Base-by-base conservation (phyloP, 805 yeast species). In the Metschnikowia koreensis region DNA sequence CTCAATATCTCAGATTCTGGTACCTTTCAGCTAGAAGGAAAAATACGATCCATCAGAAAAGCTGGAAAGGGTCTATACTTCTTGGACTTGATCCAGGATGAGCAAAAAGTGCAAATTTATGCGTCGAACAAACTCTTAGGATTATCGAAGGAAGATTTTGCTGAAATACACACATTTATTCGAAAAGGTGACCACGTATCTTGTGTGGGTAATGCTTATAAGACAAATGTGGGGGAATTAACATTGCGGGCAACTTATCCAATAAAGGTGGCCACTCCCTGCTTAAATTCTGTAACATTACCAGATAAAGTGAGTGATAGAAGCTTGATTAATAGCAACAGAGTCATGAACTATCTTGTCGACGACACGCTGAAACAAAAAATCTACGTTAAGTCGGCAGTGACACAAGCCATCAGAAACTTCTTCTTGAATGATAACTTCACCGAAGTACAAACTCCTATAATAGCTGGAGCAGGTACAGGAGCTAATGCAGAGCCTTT, bases 401-500 rank as follows among this genome's bases (percentile, higher is more conserved):
- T 91, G 1, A 73, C 85, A 1, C 71, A 74, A 10, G 64, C 76
- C 1, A 72, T 93, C 4, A 70, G 97, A 22, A 55, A 62, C 1
- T 91, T 81, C 59, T 75, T 93, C 17, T 74, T 76, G 39, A 59
- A 62, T 0, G 68, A 71, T 22, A 82, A 74, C 1, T 94, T 91
- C 58, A 55, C 88, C 2, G 97, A 91, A 65, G 96, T 94, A 0
- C 87, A 86, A 47, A 94, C 99, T 0, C 99, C 99, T 0, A 80
- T 91, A 1, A 67, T 94, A 11, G 81, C 90, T 0, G 83, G 84
- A 1, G 71, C 74, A 34, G 81, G 91, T 0, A 88, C 90, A 15
- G 99, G 99, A 2, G 99, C 99, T 6, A 83, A 84, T 60, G 98
- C 99, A 0, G 79, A 80, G n/a, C 97, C 98, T 0, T 94, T 94